Conservation (phyloP, 345 rosid genomes). For the Lepidium didymum region DNA sequence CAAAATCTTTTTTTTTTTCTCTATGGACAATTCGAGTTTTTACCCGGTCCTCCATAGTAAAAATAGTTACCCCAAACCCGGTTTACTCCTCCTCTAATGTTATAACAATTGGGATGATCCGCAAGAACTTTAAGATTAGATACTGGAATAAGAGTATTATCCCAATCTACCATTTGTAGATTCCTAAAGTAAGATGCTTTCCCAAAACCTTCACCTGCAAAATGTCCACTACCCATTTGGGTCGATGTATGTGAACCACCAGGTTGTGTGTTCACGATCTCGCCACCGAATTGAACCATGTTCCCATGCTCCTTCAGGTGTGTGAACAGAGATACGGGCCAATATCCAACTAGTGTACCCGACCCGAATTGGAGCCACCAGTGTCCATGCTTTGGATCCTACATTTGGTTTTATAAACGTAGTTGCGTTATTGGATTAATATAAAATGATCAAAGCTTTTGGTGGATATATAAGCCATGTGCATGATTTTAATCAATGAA, state of each 20-base stretch:
- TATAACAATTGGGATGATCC: slow-evolving; percentile 86
- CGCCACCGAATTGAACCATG: slow-evolving; percentile 98
- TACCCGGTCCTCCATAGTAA: slow-evolving; percentile 97
- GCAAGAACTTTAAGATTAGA: slow-evolving; percentile 69
- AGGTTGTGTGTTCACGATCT: slow-evolving; percentile 65
- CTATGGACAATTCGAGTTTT: slow-evolving; percentile 73
- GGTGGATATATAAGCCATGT: slow-evolving; percentile 20
- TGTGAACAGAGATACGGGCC: slow-evolving; percentile 86
- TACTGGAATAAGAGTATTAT: slow-evolving; percentile 67
- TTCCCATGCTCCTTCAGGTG: slow-evolving; percentile 81
- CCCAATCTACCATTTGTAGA: slow-evolving; percentile 92
- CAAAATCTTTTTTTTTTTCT: background rate
- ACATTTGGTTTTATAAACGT: background rate
- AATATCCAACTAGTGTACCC: slow-evolving; percentile 85
- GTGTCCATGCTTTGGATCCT: slow-evolving; percentile 99
- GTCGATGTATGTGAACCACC: slow-evolving; percentile 85
- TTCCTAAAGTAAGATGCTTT: slow-evolving; percentile 91
- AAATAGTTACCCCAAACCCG: slow-evolving; percentile 88
- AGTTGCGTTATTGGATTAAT: background rate
- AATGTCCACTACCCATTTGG: slow-evolving; percentile 98
- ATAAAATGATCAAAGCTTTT: background rate
- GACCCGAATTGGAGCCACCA: slow-evolving; percentile 99
- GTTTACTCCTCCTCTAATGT: slow-evolving; percentile 77
- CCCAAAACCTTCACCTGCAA: slow-evolving; percentile 82
- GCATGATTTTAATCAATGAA: slow-evolving; percentile 1